Base-by-base conservation (phyloP, 2,329 filamentous ascomycete species). In the Fusarium dlaminii region DNA sequence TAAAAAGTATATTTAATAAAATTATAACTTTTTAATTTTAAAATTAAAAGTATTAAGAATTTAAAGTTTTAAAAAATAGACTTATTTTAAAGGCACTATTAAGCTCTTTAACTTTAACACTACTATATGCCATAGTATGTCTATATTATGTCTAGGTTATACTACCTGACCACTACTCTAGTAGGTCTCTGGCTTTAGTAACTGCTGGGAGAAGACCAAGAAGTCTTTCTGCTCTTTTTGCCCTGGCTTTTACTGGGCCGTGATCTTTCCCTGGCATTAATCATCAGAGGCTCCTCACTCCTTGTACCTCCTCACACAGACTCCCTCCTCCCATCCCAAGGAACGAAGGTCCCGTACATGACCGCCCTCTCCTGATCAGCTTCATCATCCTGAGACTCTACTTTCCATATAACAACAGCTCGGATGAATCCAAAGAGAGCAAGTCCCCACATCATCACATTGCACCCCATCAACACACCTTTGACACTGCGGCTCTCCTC, bases 341-440 rank as follows among this genome's bases (percentile, higher is more conserved):
- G 59, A 30, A 68, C 63, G 55, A 78, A 75, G 2, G 76, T 78
- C 15, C 76, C 76, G 32, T 78, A 78, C 36, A 68, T 48, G 22
- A 69, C 30, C 13, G 48, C 55, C 40, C 65, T 68, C 57, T 61
- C 30, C 32, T 36, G 46, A 34, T 54, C 61, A 34, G 36, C n/a
- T 7, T 61, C 65, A 8, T 73, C 65, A 8, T 71, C 70, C 14
- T 22, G 27, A 6, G 29, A 17, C 18, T 76, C 74, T 10, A 71
- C 54, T 60, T 66, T 79, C 79, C 80, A 82, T 5, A 82, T 52
- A 11, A 79, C 70, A 40, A 70, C 79, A 0, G 78, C 78, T 27
- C 81, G 73, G 48, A 75, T 42, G 37, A 82, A 82, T 20, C 75
- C 80, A 37, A 81, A 70, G 27, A 78, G 37, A 1, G 74, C 76